These are phyloP conservation scores for Styphnolobium japonicum DNA, from an alignment of 306 rosid genomes.

Conservation along the genomic window DNA sequence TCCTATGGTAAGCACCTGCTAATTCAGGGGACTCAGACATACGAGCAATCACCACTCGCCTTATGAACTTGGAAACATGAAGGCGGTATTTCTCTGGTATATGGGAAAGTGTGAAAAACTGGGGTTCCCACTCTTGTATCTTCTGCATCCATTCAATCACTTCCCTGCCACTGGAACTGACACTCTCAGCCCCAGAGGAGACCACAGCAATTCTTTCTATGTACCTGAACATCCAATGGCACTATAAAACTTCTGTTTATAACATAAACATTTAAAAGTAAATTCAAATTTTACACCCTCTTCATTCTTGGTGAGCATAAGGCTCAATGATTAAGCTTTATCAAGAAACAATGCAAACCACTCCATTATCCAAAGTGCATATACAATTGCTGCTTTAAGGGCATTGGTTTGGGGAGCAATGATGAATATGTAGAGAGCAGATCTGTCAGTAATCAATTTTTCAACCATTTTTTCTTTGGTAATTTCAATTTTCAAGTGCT, in stretches of 20 bases:
- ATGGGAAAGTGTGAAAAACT: slow-evolving; percentile 67
- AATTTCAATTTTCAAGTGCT: neutral
- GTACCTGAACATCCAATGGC: slow-evolving; percentile 57
- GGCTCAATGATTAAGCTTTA: neutral
- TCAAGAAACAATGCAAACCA: neutral
- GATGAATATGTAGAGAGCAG: neutral
- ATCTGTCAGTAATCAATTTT: neutral
- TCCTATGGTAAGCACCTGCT: slow-evolving; percentile 76
- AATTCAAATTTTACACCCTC: neutral
- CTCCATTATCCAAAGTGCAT: neutral
- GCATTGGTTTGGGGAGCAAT: neutral
- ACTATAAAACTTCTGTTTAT: neutral
- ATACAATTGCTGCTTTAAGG: slow-evolving; percentile 7
- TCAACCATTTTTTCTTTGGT: too few relatives aligned
- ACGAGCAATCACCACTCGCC: slow-evolving; percentile 78
- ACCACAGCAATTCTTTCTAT: slow-evolving; percentile 83
- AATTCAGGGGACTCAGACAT: slow-evolving; percentile 87
- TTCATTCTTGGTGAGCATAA: neutral
- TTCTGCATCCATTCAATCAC: slow-evolving; percentile 86
- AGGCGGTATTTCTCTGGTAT: slow-evolving; percentile 65
- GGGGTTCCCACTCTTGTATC: slow-evolving; percentile 87
- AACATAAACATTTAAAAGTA: neutral
- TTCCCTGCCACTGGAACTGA: slow-evolving; percentile 52
- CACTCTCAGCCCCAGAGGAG: slow-evolving; percentile 54
- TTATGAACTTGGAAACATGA: slow-evolving; percentile 67